Percentiles rank a stretch among this genome's conserved stretches.
These are phyloP conservation scores for Terfezia boudieri DNA, from an alignment of 495 filamentous ascomycete species.

Conservation along the genomic window DNA sequence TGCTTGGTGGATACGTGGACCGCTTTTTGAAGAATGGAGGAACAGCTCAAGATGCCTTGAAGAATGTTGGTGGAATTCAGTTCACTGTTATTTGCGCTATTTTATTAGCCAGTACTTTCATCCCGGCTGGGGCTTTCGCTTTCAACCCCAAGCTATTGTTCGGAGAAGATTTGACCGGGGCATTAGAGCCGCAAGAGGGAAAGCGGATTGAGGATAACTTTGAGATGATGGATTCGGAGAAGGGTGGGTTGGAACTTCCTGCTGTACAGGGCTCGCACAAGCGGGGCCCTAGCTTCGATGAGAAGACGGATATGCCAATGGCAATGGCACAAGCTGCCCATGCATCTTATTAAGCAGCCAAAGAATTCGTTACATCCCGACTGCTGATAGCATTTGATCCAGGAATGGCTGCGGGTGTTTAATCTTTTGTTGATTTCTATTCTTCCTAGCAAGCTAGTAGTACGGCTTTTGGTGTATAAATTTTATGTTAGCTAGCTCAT, in stretches of 20 bases:
- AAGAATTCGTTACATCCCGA: no score
- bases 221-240: neutral
- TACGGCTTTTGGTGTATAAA: no score
- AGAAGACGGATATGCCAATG: no score
- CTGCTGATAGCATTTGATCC: no score
- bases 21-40: constrained; percentile 16
- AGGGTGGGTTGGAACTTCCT: neutral
- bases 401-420: no score
- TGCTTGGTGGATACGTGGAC: constrained; percentile 25
- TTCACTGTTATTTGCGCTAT: constrained; percentile 21
- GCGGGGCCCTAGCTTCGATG: no score
- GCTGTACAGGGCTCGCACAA: neutral
- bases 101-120: constrained; percentile 21
- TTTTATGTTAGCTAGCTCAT: no score
- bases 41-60: constrained; percentile 6
- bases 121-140: constrained; percentile 20
- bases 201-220: neutral
- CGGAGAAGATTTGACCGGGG: constrained; percentile 18
- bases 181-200: neutral
- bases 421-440: no score
- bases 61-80: constrained; percentile 23
- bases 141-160: constrained; percentile 23
- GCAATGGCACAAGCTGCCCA: no score
- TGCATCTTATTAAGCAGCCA: no score
- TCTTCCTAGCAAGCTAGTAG: no score